These are phyloP conservation scores for Nakaseomyces sp. DNA, from an alignment of 1,139 yeast species.

Conservation along the genomic window DNA sequence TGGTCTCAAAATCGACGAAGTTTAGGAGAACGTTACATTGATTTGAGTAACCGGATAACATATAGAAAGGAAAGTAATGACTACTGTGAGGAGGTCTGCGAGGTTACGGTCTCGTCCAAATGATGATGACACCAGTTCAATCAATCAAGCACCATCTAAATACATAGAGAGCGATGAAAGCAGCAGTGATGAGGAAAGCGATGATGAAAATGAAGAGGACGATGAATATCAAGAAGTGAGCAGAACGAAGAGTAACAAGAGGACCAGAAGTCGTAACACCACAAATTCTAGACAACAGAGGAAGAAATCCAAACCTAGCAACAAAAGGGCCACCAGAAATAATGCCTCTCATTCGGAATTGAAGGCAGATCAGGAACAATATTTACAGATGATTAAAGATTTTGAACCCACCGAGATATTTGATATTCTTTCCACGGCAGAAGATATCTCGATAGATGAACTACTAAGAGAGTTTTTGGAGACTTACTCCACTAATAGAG, in stretches of 20 bases:
- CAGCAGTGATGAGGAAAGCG: conserved; percentile 3
- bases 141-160: background rate
- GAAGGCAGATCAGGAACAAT: conserved; percentile 24
- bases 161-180: conserved; percentile 5
- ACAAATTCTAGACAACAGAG: background rate
- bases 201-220: conserved; percentile 5
- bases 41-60: background rate
- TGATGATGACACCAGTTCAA: conserved; percentile 1
- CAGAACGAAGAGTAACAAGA: background rate
- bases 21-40: background rate
- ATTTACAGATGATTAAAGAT: conserved; percentile 31
- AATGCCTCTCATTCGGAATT: conserved; percentile 7
- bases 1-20: too few relatives aligned
- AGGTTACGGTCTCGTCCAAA: conserved; percentile 4
- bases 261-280: background rate
- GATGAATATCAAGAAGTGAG: conserved; percentile 7
- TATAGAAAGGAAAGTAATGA: background rate
- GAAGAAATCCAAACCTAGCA: background rate
- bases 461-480: conserved; percentile 67
- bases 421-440: conserved; percentile 45
- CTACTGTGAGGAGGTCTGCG: conserved; percentile 6
- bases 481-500: conserved; percentile 38
- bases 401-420: conserved; percentile 49
- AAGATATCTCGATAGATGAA: conserved; percentile 47
- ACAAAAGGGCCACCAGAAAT: background rate